Evolutionary conservation across 23 red algal species (phyloP).

Genomic region (Cyanidium caldarium): DNA sequence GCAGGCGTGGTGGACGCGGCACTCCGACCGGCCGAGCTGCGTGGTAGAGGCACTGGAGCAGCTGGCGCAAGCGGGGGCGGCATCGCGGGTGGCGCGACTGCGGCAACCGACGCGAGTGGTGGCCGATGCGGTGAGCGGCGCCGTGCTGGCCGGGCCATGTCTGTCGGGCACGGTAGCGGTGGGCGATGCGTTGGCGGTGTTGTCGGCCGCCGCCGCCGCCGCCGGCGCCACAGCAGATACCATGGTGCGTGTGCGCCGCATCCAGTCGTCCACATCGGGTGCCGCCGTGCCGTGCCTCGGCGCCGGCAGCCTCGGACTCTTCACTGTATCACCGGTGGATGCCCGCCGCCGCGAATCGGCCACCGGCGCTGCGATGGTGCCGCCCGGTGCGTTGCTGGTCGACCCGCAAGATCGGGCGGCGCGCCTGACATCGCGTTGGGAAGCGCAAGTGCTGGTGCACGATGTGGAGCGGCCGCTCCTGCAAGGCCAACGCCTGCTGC

Average conservation of each 20-base stretch:
- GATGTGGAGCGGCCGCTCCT: neutral
- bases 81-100: neutral
- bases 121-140: neutral
- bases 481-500: neutral
- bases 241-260: too few species aligned
- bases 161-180: neutral
- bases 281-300: too few species aligned
- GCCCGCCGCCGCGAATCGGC: too few species aligned
- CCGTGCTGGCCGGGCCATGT: neutral
- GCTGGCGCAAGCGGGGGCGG: neutral
- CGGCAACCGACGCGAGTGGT: neutral
- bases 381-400: too few species aligned
- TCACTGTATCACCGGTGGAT: too few species aligned
- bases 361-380: too few species aligned
- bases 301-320: too few species aligned
- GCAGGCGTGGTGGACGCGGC: neutral
- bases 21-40: neutral
- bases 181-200: neutral
- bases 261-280: too few species aligned
- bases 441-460: neutral
- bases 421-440: neutral
- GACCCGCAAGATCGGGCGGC: neutral
- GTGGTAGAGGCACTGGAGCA: neutral
- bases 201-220: neutral
- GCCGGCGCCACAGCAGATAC: too few species aligned